Conservation (phyloP, 2,329 filamentous ascomycete species). For the Pseudogymnoascus sp. region DNA sequence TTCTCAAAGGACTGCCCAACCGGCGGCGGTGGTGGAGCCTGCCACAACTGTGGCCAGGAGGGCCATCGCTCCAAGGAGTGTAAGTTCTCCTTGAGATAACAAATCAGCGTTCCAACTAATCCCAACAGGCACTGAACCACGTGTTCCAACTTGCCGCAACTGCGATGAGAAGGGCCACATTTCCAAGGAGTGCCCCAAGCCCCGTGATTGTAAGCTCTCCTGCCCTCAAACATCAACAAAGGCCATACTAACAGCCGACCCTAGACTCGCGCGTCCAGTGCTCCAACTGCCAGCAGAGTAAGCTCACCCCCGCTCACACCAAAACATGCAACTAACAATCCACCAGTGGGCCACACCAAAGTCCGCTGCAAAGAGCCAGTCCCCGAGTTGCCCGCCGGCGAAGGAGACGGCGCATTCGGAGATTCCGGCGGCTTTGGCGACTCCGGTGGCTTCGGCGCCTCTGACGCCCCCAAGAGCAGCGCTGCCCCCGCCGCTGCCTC, state of each 20-base stretch:
- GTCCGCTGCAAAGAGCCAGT: constrained; percentile 32
- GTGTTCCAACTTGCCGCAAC: constrained; percentile 48
- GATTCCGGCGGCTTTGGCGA: constrained; percentile 14
- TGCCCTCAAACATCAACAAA: background rate
- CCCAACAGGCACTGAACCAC: constrained; percentile 30
- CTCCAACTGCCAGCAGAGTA: constrained; percentile 42
- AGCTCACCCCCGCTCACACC: constrained; percentile 14
- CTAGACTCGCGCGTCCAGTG: constrained; percentile 48
- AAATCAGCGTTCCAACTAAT: background rate
- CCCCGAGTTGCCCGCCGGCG: constrained; percentile 18
- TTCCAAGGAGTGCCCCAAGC: constrained; percentile 50
- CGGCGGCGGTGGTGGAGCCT: constrained; percentile 45
- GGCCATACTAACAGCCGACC: constrained; percentile 15
- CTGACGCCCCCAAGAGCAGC: background rate
- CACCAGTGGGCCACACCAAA: constrained; percentile 31
- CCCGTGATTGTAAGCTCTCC: constrained; percentile 38
- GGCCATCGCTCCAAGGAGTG: constrained; percentile 51
- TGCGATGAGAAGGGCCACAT: constrained; percentile 57
- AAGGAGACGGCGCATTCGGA: constrained; percentile 20
- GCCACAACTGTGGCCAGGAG: constrained; percentile 47
- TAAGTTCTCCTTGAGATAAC: background rate
- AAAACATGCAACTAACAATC: constrained; percentile 13
- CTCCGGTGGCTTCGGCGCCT: background rate
- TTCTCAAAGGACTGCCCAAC: constrained; percentile 56
- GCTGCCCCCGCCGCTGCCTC: background rate